These are phyloP conservation scores for Aspergillus mulundensis DNA, from an alignment of 495 filamentous ascomycete genomes.

Conservation along the genomic window DNA sequence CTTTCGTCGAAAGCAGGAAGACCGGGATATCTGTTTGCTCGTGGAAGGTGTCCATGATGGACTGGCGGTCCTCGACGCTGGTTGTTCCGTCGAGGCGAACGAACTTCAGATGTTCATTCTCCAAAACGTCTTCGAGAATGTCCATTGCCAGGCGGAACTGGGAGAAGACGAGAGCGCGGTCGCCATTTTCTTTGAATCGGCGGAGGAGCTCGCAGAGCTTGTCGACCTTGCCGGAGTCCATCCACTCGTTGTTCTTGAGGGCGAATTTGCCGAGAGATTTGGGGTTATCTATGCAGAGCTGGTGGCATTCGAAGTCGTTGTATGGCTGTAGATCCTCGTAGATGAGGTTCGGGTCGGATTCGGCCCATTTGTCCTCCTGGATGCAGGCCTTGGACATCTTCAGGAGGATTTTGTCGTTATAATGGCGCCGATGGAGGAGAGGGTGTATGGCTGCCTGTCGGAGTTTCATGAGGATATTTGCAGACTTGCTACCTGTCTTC, in stretches of 20 bases:
- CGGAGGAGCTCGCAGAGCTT: slow-evolving; percentile 69
- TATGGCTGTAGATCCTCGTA: slow-evolving; percentile 66
- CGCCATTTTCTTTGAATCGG: slow-evolving; percentile 73
- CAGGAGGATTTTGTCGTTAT: slow-evolving; percentile 64
- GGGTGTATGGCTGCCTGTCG: slow-evolving; percentile 93
- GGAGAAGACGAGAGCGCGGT: slow-evolving; percentile 83
- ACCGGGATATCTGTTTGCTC: slow-evolving; percentile 73
- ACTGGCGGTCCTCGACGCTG: slow-evolving; percentile 75
- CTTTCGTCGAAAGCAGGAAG: slow-evolving; percentile 88
- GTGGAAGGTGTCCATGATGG: slow-evolving; percentile 78
- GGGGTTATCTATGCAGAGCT: slow-evolving; percentile 68
- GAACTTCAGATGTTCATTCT: slow-evolving; percentile 67
- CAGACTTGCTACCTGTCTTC: slow-evolving; percentile 51
- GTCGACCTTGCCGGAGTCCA: slow-evolving; percentile 87
- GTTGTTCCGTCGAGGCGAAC: slow-evolving; percentile 84
- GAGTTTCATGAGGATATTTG: slow-evolving; percentile 84
- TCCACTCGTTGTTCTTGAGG: slow-evolving; percentile 74
- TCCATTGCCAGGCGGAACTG: slow-evolving; percentile 91
- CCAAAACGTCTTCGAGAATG: slow-evolving; percentile 77
- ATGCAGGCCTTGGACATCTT: slow-evolving; percentile 76
- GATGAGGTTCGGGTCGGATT: slow-evolving; percentile 61
- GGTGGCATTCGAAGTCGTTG: slow-evolving; percentile 79
- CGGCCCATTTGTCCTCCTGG: slow-evolving; percentile 56
- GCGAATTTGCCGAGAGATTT: slow-evolving; percentile 64
- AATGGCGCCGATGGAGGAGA: slow-evolving; percentile 76